A percentile compares a stretch with the other conserved stretches of the same genome.
Conservation (phyloP, 306 rosid genomes). For the Astragalus membranaceus region DNA sequence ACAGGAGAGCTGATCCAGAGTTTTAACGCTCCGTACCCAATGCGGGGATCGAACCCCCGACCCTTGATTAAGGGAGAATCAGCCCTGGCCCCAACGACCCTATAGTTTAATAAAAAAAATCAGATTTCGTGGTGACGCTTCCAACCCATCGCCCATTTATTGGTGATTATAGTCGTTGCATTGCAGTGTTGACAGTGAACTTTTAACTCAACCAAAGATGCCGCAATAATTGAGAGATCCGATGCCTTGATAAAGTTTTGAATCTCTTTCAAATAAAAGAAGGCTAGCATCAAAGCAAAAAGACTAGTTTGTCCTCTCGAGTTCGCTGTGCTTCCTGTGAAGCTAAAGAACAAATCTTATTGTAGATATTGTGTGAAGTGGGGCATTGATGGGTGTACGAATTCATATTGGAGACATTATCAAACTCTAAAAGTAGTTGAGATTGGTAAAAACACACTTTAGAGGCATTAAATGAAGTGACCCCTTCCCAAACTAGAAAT, state of each 20-base stretch:
- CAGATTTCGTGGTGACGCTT: conserved; percentile 18
- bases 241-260: conserved; percentile 6
- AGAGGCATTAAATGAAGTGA: neutral
- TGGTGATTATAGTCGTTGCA: conserved; percentile 25
- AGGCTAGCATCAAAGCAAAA: neutral
- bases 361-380: neutral
- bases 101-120: neutral
- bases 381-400: neutral
- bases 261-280: neutral
- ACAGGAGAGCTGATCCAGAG: too few species aligned
- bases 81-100: too few species aligned
- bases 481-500: neutral
- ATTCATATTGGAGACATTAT: neutral
- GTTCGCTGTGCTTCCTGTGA: neutral
- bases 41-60: too few species aligned
- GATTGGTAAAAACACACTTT: neutral
- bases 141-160: conserved; percentile 20
- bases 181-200: neutral
- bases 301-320: conserved; percentile 22
- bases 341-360: neutral
- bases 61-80: too few species aligned
- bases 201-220: conserved; percentile 22
- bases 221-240: conserved; percentile 38
- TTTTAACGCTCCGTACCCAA: too few species aligned
- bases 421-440: neutral